Percentiles rank a stretch among this genome's conserved stretches.
Conservation (phyloP, 768 basidiomycete species). For the Tricholoma sp. region DNA sequence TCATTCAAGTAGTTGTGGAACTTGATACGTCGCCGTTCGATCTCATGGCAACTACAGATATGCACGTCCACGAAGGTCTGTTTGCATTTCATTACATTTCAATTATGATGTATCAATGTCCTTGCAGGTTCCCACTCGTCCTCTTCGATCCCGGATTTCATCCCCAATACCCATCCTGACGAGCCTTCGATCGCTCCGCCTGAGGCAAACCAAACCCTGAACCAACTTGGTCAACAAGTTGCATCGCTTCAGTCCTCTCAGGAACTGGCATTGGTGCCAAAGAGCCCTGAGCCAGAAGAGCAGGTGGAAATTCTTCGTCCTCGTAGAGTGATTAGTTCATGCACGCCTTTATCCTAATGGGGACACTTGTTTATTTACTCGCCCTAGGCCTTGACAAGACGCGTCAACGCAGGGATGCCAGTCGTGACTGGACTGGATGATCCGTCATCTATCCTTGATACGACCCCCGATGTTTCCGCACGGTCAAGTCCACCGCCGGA, state of each 20-base stretch:
- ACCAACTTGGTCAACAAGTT: slow-evolving; percentile 31
- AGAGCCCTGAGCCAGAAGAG: slow-evolving; percentile 7
- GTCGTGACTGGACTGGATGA: slow-evolving; percentile 43
- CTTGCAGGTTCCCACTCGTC: slow-evolving; percentile 14
- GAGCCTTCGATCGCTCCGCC: slow-evolving; percentile 40
- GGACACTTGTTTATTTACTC: background rate
- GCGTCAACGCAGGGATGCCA: slow-evolving; percentile 32
- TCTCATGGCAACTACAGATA: slow-evolving; percentile 6
- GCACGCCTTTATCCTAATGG: background rate
- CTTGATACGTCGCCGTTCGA: slow-evolving; percentile 28
- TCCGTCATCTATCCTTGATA: slow-evolving; percentile 33
- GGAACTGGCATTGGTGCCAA: slow-evolving; percentile 23
- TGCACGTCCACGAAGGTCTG: slow-evolving; percentile 14
- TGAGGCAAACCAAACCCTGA: slow-evolving; percentile 16
- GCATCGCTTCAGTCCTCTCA: slow-evolving; percentile 37
- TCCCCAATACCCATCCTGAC: slow-evolving; percentile 48
- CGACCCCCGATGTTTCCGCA: slow-evolving; percentile 20
- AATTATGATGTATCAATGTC: background rate
- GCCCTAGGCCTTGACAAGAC: slow-evolving; percentile 37
- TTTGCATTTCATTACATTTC: background rate
- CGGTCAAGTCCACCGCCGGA: slow-evolving; percentile 14
- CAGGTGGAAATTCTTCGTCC: slow-evolving; percentile 20
- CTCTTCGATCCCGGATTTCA: slow-evolving; percentile 41
- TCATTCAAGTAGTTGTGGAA: slow-evolving; percentile 47
- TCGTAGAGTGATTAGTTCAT: slow-evolving; percentile 24